These are phyloP conservation scores for Paramecium primaurelia DNA, from an alignment of 73 alveolate genomes.

Conservation along the genomic window DNA sequence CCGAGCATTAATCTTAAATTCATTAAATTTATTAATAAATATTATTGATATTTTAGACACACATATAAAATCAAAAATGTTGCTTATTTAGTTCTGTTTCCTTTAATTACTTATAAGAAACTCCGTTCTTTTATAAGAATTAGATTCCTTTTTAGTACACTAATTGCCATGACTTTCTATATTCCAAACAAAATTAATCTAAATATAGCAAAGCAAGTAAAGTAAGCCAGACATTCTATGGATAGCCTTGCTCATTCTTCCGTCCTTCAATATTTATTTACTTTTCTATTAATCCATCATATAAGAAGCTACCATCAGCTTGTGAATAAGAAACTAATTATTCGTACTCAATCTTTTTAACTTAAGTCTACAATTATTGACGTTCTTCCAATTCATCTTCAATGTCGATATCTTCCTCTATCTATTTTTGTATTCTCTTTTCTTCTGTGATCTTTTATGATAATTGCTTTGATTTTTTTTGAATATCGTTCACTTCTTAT, in stretches of 20 bases:
- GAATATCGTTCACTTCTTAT: too few relatives aligned
- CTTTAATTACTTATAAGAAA: not conserved
- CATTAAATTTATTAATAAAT: not conserved
- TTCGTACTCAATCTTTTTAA: not conserved
- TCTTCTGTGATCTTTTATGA: too few relatives aligned
- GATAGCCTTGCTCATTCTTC: not conserved
- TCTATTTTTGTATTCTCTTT: not conserved
- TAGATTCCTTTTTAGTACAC: not conserved
- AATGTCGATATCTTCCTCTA: not conserved
- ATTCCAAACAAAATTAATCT: not conserved
- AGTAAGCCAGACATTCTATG: not conserved
- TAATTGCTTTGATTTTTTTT: too few relatives aligned
- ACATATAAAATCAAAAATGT: not conserved
- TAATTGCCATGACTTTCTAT: not conserved
- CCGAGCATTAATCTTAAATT: not conserved
- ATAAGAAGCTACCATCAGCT: not conserved
- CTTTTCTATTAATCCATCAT: not conserved
- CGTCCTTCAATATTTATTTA: not conserved
- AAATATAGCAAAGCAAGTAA: not conserved
- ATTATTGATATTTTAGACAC: not conserved
- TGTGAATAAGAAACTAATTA: not conserved
- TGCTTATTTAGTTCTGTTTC: not conserved
- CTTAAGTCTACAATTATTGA: not conserved
- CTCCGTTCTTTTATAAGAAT: not conserved
- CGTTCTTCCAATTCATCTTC: not conserved